phyloP scores from a whole-genome alignment of 2,329 filamentous ascomycete genomes.

The Ilyonectria mors-panacis region DNA sequence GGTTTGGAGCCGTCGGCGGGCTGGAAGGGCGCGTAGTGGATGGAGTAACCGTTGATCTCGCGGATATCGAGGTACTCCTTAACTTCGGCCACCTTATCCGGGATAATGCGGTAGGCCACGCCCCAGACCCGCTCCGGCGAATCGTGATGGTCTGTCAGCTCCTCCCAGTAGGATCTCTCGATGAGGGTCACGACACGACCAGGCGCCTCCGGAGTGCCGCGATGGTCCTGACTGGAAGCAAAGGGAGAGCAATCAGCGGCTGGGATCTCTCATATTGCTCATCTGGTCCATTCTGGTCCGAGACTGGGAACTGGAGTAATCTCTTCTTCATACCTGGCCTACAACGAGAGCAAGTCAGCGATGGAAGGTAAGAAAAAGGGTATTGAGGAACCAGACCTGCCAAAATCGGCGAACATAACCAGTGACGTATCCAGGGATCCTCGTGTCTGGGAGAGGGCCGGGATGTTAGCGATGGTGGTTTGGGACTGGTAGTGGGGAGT shows the following conservation, averaged over 20 bases:
- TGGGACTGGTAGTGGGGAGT: slow-evolving; percentile 17
- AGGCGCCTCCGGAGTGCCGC: slow-evolving; percentile 88
- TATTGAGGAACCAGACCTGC: slow-evolving; percentile 78
- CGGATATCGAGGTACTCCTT: slow-evolving; percentile 93
- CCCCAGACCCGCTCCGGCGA: slow-evolving; percentile 85
- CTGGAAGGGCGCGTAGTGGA: slow-evolving; percentile 90
- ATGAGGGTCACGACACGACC: slow-evolving; percentile 96
- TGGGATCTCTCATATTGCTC: not conserved
- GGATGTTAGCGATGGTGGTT: slow-evolving; percentile 19
- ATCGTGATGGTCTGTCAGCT: slow-evolving; percentile 77
- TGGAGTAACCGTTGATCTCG: slow-evolving; percentile 97
- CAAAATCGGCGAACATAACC: slow-evolving; percentile 97
- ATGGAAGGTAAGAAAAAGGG: slow-evolving; percentile 11
- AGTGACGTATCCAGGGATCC: slow-evolving; percentile 90
- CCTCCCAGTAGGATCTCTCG: slow-evolving; percentile 85
- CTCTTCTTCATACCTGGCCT: slow-evolving; percentile 53
- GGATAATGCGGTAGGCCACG: slow-evolving; percentile 87
- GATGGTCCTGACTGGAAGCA: slow-evolving; percentile 84
- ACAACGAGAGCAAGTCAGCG: slow-evolving; percentile 23
- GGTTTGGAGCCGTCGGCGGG: slow-evolving; percentile 55
- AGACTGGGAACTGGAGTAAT: not conserved
- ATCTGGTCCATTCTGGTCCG: not conserved
- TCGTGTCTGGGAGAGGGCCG: slow-evolving; percentile 73
- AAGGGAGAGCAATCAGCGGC: slow-evolving; percentile 23
- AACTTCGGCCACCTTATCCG: slow-evolving; percentile 82